Evolutionary conservation across 78 protist species (phyloP).

Genomic region (Mastigamoeba balamuthi): DNA sequence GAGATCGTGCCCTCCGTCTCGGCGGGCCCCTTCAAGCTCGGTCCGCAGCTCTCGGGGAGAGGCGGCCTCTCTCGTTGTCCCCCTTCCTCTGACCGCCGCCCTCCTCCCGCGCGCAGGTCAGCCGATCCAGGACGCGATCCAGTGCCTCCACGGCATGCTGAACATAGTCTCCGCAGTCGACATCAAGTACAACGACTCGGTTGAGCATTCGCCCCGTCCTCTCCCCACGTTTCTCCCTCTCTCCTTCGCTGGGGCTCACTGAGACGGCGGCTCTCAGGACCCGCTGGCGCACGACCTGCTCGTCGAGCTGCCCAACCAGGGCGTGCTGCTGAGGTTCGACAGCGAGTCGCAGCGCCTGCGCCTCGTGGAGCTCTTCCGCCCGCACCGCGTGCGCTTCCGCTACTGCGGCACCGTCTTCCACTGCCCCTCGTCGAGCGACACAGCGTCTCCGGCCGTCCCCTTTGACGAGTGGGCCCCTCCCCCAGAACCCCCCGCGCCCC

Average conservation of each 20-base stretch:
- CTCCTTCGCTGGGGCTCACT: background rate
- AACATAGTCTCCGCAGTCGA: background rate
- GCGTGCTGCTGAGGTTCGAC: constrained; percentile 40
- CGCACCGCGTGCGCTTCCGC: background rate
- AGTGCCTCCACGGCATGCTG: too few species aligned
- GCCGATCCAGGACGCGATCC: too few species aligned
- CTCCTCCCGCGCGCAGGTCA: too few species aligned
- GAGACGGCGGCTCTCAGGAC: constrained; percentile 7
- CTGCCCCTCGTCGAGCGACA: too few species aligned
- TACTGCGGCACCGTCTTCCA: background rate
- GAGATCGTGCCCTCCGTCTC: background rate
- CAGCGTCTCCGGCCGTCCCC: background rate
- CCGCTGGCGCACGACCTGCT: constrained; percentile 48
- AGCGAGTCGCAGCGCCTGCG: constrained; percentile 20
- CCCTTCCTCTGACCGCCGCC: background rate
- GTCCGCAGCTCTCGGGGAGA: background rate
- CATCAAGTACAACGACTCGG: background rate
- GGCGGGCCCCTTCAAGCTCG: background rate
- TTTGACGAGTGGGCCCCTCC: background rate
- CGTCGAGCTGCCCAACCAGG: constrained; percentile 35
- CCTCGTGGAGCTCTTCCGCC: background rate
- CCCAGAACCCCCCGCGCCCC: background rate
- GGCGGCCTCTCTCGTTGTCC: background rate
- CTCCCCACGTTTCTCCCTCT: background rate
- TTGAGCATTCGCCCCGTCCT: too few species aligned